Evolutionary conservation across 2,329 filamentous ascomycete genomes (phyloP), one percentile per base, ranked within the genome.

Genomic region (Epichloe elymi): DNA sequence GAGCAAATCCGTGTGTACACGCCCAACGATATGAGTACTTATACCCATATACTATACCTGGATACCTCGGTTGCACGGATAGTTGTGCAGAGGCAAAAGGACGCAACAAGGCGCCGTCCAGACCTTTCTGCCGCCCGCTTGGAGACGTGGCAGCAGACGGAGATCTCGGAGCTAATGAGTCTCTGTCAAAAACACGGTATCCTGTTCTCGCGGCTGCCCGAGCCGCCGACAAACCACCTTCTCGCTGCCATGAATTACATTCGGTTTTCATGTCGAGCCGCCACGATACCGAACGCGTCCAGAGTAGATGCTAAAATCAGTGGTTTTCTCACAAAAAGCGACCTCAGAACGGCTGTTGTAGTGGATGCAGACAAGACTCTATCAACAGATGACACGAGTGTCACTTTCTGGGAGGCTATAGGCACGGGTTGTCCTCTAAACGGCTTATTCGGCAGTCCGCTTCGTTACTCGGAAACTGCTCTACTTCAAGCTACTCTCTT

Each of bases 321-420:
- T 60, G 1, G 53, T 64, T 7, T 17, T 75, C 8, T 36, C 49
- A 5, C 14, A 8, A 38, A n/a, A 12, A 46, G 17, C 3, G 40
- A 56, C 2, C 47, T 70, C 8, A 57, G 75, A 43, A 77, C 68
- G 0, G 61, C 78, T 44, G 48, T 84, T 15, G 71, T 82, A 0
- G 45, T 85, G 2, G 80, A 85, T 54, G 80, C 64, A 0, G 79
- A 84, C 59, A 74, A 64, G 54, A 84, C 79, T 0, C 60, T 85
- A 49, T 62, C 70, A 5, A 51, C 70, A 1, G 55, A 70, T 12
- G 79, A 83, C 53, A 74, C 72, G 4, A 73, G 74, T 0, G 50
- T 38, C 0, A 39, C 77, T 49, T 80, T 80, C 60, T 82, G 74
- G 76, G 54, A 66, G 17, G 58, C 38, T 6, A 36, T 58, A 11